A percentile compares a stretch with the other conserved stretches of the same genome.
Conservation (phyloP, 345 rosid species). For the Balakata baccata region DNA sequence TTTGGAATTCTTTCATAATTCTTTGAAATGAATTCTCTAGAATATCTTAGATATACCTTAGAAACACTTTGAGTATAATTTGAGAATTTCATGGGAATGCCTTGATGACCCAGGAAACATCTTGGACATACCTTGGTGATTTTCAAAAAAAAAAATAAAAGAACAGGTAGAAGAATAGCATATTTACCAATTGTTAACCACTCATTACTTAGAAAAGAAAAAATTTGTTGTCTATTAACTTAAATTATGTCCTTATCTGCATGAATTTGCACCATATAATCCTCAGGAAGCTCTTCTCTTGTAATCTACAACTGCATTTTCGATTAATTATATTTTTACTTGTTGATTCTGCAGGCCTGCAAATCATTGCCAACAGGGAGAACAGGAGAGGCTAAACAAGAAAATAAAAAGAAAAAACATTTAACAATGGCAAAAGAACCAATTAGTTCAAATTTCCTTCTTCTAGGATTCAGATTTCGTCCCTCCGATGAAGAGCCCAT, state of each 20-base stretch:
- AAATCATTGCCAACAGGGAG: neutral
- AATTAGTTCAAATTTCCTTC: constrained; percentile 28
- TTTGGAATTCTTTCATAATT: too few species aligned
- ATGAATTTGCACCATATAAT: constrained; percentile 19
- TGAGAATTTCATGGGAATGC: too few species aligned
- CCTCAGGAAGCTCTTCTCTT: neutral
- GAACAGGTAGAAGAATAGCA: too few species aligned
- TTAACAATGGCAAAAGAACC: constrained; percentile 26
- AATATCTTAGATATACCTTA: too few species aligned
- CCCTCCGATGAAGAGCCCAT: constrained; percentile 58
- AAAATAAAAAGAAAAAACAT: neutral
- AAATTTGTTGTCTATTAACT: constrained; percentile 23
- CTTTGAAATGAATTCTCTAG: too few species aligned
- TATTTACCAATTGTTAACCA: too few species aligned
- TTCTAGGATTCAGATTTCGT: constrained; percentile 57
- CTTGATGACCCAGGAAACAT: too few species aligned
- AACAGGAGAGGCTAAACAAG: neutral
- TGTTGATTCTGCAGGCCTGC: constrained; percentile 13
- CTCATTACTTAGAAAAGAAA: too few species aligned
- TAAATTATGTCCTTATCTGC: constrained; percentile 17
- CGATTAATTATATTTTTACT: constrained; percentile 11
- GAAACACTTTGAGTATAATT: too few species aligned
- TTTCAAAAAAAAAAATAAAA: too few species aligned
- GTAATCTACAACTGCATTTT: neutral
- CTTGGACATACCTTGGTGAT: too few species aligned